Evolutionary conservation across 495 filamentous ascomycete genomes (phyloP), one percentile per base, ranked within the genome.

Genomic region (Podospora sp.): DNA sequence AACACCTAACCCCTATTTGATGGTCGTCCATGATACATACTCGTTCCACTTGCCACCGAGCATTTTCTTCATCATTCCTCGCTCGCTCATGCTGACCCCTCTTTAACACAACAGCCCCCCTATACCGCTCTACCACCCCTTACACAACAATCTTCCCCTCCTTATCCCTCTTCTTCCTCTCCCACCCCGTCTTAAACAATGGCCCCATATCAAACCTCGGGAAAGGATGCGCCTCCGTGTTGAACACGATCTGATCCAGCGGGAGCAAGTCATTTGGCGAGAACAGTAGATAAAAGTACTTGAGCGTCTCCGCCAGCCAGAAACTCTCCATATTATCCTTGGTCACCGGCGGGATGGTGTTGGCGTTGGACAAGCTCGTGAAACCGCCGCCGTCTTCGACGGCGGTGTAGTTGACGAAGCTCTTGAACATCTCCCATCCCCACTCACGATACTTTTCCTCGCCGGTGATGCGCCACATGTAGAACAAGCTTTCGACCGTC

Each of bases 361-460:
- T 87, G 7, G 92, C 93, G 74, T 93, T 90, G 16, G 83, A 84
- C 50, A 99, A 81, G 62, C 90, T 93, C 2, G 92, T 92, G 71
- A 96, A 99, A 1, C 91, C 90, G 11, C 89, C 91, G 20, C 88
- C 85, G 26, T 92, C 90, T 21, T 85, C 79, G 3, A 96, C 88
- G 0, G 88, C 85, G 0, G 91, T 96, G 76, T 97, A 87, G 68
- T 90, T 88, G 73, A 94, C 81, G 76, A 99, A 98, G 0, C 89
- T 86, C 79, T 94, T 88, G 81, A 99, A 99, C 86, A 98, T 98
- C 68, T 96, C 89, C 95, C 95, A 99, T 8, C 96, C 95, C 95
- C 95, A 98, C 68, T 97, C 86, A 16, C 95, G 87, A 77, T 99
- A 99, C 68, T 87, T 92, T 26, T 85, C 82, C 65, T 99, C 94